Base-by-base conservation (phyloP, 2,329 filamentous ascomycete species). In the Verticillium longisporum region DNA sequence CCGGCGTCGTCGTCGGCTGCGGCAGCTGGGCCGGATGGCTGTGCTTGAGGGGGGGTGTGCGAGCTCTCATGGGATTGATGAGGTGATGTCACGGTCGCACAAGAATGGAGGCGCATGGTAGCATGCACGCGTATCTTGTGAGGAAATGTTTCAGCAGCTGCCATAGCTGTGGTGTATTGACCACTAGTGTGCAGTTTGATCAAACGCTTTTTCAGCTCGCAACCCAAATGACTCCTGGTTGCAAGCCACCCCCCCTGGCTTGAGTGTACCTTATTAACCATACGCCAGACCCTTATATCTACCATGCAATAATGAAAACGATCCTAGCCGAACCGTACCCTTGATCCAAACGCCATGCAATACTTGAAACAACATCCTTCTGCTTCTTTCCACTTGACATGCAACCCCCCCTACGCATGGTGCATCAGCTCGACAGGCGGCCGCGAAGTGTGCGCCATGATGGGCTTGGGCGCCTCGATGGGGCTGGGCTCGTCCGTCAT, bases 341-440 rank as follows among this genome's bases (percentile, higher is more conserved):
- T 10, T 36, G 34, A 36, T 59, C 58, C 57, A 9, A 65, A 65
- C 62, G 62, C 61, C 45, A 50, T 50, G 45, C 45, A 26, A 50
- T 50, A 60, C 50, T 26, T 13, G 26, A 36, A 57, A 60, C 15
- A 60, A 50, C 37, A 58, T 58, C 65, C 61, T 63, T 61, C 45
- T n/a, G n/a, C n/a, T n/a, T n/a, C n/a, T n/a, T 33, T 65, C 55
- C 37, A n/a, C 56, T 56, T 31, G 36, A 56, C 21, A 56, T 60
- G 50, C 60, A 21, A 32, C 3, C 3, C 26, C 26, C 33, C 41
- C 60, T 54, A 66, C 37, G 61, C 63, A 59, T 60, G 33, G 60
- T 62, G 72, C 82, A 89, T 88, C 65, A 89, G 75, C 77, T 89
- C 87, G 7, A 89, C 78, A 0, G 87, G 87, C 26, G 87, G 87